phyloP scores from a whole-genome alignment of 164 flowering plant genomes.

The Berberis thunbergii region DNA sequence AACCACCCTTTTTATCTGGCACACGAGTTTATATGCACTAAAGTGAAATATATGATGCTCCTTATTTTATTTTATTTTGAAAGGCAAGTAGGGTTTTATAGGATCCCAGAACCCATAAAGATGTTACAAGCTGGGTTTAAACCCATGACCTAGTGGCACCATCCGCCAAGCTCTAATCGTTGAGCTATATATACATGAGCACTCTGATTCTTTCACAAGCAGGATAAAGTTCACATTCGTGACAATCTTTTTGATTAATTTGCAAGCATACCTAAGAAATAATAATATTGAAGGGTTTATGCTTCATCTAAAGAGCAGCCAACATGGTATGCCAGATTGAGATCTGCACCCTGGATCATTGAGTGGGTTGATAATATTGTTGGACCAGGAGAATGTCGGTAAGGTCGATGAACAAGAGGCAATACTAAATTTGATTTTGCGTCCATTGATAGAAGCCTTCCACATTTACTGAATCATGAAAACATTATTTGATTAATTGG shows the following conservation, averaged over 20 bases:
- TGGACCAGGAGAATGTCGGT: slow-evolving; percentile 18
- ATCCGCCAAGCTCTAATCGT: too few relatives aligned
- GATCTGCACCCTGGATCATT: slow-evolving; percentile 25
- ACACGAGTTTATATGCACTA: too few relatives aligned
- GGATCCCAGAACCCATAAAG: too few relatives aligned
- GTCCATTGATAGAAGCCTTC: slow-evolving; percentile 57
- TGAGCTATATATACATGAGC: too few relatives aligned
- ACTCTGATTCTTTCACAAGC: too few relatives aligned
- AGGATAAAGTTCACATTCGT: too few relatives aligned
- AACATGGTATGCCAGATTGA: slow-evolving; percentile 43
- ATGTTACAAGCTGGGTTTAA: too few relatives aligned
- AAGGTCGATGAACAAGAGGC: slow-evolving; percentile 71
- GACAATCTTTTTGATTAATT: neutral
- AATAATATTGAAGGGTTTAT: slow-evolving; percentile 9
- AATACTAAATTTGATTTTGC: slow-evolving; percentile 44
- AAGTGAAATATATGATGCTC: too few relatives aligned
- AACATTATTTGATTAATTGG: neutral
- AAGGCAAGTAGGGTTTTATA: too few relatives aligned
- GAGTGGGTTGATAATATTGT: slow-evolving; percentile 20
- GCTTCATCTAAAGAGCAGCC: slow-evolving; percentile 53
- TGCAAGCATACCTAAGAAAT: slow-evolving; percentile 14
- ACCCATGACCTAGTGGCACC: too few relatives aligned
- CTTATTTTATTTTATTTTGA: too few relatives aligned
- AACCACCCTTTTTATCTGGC: too few relatives aligned
- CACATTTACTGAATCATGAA: slow-evolving; percentile 62